phyloP scores from a whole-genome alignment of 495 filamentous ascomycete species.

The Lineolata rhizophorae region DNA sequence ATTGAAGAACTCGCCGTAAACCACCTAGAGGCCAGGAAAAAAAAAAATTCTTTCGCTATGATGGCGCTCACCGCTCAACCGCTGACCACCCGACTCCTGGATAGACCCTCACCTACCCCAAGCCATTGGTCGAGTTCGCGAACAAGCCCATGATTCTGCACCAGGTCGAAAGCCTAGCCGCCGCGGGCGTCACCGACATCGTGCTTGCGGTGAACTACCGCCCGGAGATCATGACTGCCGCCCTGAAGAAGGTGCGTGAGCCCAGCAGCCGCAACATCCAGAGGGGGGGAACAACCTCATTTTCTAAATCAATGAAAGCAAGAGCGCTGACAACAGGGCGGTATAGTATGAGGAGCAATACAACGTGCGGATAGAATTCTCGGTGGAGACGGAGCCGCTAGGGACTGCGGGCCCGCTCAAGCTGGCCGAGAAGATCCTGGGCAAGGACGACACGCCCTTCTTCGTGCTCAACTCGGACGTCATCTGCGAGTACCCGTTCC shows the following conservation, averaged over 20 bases:
- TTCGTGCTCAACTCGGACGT: constrained; percentile 99
- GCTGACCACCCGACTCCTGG: too few relatives aligned
- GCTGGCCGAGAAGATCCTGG: constrained; percentile 81
- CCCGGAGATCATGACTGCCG: constrained; percentile 77
- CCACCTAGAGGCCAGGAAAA: too few relatives aligned
- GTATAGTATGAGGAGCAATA: constrained; percentile 73
- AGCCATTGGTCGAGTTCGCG: constrained; percentile 92
- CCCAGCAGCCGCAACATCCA: background rate
- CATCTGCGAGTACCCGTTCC: constrained; percentile 95
- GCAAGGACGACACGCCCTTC: constrained; percentile 83
- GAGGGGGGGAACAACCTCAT: too few relatives aligned
- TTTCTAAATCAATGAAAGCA: constrained; percentile 1
- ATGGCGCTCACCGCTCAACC: too few relatives aligned
- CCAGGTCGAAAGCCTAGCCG: constrained; percentile 87
- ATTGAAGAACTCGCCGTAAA: too few relatives aligned
- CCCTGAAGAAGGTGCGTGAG: constrained; percentile 39
- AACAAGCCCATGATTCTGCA: constrained; percentile 99
- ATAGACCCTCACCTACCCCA: constrained; percentile 93
- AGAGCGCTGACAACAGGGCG: constrained; percentile 1
- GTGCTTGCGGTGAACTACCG: constrained; percentile 97
- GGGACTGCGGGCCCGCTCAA: constrained; percentile 94
- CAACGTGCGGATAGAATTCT: constrained; percentile 87
- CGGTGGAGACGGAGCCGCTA: constrained; percentile 83
- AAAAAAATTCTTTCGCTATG: too few relatives aligned
- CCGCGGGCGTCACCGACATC: constrained; percentile 91